Evolutionary conservation across 2,329 filamentous ascomycete species (phyloP), one percentile per base, ranked within the genome.

Genomic region (Fulvia fulva): DNA sequence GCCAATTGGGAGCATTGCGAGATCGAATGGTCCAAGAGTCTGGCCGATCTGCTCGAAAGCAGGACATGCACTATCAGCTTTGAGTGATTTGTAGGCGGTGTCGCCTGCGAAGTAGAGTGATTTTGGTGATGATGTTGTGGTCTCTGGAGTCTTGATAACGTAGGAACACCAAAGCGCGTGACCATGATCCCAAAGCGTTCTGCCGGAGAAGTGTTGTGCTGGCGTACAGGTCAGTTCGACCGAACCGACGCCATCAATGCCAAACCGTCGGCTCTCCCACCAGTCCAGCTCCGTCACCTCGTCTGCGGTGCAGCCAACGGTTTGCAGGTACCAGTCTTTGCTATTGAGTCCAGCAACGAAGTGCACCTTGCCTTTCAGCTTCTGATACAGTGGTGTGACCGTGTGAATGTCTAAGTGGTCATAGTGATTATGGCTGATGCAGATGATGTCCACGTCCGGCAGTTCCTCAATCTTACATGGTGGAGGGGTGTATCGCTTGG

Each of bases 341-440:
- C 75, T 71, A 26, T 76, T 73, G 28, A 81, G 62, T 0, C 67
- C 73, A 25, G 74, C 77, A 47, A 81, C 70, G 59, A 80, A 78
- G 50, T 75, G 74, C 28, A 79, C 41, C 3, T 70, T 59, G 0
- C 72, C 71, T 16, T 72, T 70, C 43, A 73, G 72, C 30, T 68
- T 71, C 43, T 61, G 63, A 61, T 77, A 77, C 19, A 80, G 63
- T 23, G 72, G 67, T 57, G 66, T 72, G 41, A 84, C 68, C 0
- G 78, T 79, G 19, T 74, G 70, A 5, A 73, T 68, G 59, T 83
- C 80, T 51, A 83, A 72, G 59, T 84, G 81, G 62, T 84, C 81
- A 63, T 82, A 83, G 64, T 84, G 81, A 62, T 83, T 80, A 66
- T 84, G 82, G 55, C 77, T 80, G 50, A 84, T 81, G 57, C 76